These are phyloP conservation scores for Ocimum tenuiflorum DNA, from an alignment of 257 asterid species.

Conservation along the genomic window DNA sequence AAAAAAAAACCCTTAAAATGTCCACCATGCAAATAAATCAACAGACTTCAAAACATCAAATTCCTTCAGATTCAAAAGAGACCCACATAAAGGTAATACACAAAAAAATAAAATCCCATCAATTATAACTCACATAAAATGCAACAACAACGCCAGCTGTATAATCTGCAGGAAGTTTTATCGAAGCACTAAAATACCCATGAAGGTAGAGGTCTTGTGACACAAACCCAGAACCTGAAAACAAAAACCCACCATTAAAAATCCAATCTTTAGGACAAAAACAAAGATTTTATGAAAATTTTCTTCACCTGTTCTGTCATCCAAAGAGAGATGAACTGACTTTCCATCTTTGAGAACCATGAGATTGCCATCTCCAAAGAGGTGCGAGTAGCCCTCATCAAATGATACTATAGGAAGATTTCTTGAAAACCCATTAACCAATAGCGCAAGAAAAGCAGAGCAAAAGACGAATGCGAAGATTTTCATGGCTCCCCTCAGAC, in stretches of 20 bases:
- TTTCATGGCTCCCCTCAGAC: conserved; percentile 30
- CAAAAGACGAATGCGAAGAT: conserved; percentile 17
- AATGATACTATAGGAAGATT: conserved; percentile 60
- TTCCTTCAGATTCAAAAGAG: too few relatives aligned
- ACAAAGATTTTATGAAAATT: conserved; percentile 1
- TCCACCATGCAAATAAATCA: too few relatives aligned
- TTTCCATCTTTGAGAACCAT: conserved; percentile 71
- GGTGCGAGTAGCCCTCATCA: conserved; percentile 84
- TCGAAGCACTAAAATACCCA: conserved; percentile 82
- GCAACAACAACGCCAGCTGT: conserved; percentile 98
- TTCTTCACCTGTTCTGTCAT: conserved; percentile 68
- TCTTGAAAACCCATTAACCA: conserved; percentile 52
- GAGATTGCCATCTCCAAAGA: conserved; percentile 73
- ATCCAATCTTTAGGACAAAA: conserved; percentile 11
- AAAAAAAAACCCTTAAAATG: too few relatives aligned
- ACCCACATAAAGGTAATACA: too few relatives aligned
- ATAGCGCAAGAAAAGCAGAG: conserved; percentile 26
- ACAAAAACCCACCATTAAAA: conserved; percentile 12
- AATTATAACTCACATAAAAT: conserved; percentile 58
- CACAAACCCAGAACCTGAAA: conserved; percentile 80
- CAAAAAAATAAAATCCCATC: neutral
- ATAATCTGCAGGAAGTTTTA: conserved; percentile 83
- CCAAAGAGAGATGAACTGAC: conserved; percentile 58
- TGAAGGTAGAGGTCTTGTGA: conserved; percentile 80
- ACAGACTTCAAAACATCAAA: too few relatives aligned